Percentiles rank a stretch among this genome's conserved stretches.
These are phyloP conservation scores for Ramaria rubella DNA, from an alignment of 768 basidiomycete genomes.

Conservation along the genomic window DNA sequence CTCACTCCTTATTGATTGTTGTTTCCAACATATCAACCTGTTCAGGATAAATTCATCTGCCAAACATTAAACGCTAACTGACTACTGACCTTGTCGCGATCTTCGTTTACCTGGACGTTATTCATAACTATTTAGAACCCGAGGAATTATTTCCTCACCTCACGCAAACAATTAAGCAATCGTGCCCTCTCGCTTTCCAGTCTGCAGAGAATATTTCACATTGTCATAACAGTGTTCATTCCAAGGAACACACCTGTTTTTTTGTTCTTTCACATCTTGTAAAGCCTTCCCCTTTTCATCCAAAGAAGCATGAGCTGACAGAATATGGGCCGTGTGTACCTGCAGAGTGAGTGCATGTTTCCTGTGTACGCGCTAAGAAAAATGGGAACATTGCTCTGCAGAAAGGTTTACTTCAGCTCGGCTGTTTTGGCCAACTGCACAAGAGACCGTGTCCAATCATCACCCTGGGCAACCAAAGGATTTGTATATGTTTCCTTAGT, in stretches of 20 bases:
- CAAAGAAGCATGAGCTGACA: conserved; percentile 74
- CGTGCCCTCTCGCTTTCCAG: conserved; percentile 71
- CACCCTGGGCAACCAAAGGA: conserved; percentile 67
- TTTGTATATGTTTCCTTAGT: conserved; percentile 11
- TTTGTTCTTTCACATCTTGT: conserved; percentile 78
- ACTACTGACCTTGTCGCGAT: conserved; percentile 58
- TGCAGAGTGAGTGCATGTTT: conserved; percentile 81
- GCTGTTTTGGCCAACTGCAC: conserved; percentile 83
- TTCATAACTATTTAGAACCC: background rate
- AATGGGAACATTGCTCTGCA: background rate
- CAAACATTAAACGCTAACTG: background rate
- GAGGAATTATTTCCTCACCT: conserved; percentile 39
- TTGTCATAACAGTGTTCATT: background rate
- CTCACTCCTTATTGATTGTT: conserved; percentile 64
- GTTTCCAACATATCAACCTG: conserved; percentile 64
- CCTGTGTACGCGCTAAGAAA: conserved; percentile 30
- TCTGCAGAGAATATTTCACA: conserved; percentile 35
- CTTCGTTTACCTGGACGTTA: conserved; percentile 59
- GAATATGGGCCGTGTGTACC: conserved; percentile 79
- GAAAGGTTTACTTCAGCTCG: conserved; percentile 67
- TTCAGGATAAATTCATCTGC: background rate
- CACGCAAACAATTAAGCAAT: conserved; percentile 58
- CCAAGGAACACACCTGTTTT: conserved; percentile 57
- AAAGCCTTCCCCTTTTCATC: conserved; percentile 74
- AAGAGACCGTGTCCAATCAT: conserved; percentile 80